These are phyloP conservation scores for Brettanomyces nanus DNA, from an alignment of 805 yeast genomes.

Conservation along the genomic window DNA sequence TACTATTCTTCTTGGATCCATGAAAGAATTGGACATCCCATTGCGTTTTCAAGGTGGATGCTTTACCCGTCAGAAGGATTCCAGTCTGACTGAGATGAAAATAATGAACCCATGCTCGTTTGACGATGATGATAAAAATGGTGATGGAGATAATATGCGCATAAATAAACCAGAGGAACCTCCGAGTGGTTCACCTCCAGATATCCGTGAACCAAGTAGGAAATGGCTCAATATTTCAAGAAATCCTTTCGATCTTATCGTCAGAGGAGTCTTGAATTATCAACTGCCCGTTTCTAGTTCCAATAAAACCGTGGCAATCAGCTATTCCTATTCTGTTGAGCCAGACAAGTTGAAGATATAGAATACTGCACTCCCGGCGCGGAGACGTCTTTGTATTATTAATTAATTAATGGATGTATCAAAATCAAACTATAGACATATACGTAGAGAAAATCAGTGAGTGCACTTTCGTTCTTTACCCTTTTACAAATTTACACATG, in stretches of 20 bases:
- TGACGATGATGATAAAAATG: constrained; percentile 13
- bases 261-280: constrained; percentile 77
- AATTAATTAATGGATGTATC: no score
- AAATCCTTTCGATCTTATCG: constrained; percentile 77
- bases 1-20: constrained; percentile 71
- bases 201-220: constrained; percentile 20
- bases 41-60: constrained; percentile 71
- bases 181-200: no score
- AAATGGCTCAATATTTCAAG: constrained; percentile 71
- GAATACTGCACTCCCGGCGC: no score
- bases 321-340: constrained; percentile 48
- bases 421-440: neutral
- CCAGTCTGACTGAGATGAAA: constrained; percentile 63
- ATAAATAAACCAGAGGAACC: neutral
- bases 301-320: constrained; percentile 52
- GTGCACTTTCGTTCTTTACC: no score
- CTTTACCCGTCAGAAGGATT: constrained; percentile 49
- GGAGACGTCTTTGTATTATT: no score
- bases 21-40: constrained; percentile 60
- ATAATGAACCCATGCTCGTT: constrained; percentile 62
- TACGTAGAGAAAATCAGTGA: neutral
- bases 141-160: constrained; percentile 6
- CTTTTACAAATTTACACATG: constrained; percentile 19
- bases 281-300: constrained; percentile 55
- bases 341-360: constrained; percentile 26